Percentiles rank a stretch among this genome's conserved stretches.
Evolutionary conservation across 2,329 filamentous ascomycete genomes (phyloP).

Genomic region (Alternaria sp.): DNA sequence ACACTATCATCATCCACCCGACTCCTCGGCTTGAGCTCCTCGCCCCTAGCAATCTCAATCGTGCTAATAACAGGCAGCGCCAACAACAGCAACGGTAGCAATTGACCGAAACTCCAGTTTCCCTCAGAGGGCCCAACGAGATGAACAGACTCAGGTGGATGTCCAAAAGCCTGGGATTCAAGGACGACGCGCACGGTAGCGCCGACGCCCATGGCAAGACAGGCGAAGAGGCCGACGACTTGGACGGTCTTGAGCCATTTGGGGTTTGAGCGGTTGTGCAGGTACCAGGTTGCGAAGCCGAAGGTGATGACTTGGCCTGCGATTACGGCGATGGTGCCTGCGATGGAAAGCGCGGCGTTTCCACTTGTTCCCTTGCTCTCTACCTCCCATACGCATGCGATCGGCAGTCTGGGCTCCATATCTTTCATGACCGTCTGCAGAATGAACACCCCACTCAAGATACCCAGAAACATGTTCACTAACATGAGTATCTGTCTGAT

Average conservation of each 20-base stretch:
- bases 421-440: conserved; percentile 61
- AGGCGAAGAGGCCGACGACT: conserved; percentile 59
- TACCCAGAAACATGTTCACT: conserved; percentile 66
- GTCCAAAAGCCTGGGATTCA: conserved; percentile 66
- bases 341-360: conserved; percentile 58
- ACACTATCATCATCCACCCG: conserved; percentile 49
- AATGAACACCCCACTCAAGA: conserved; percentile 63
- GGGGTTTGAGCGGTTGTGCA: conserved; percentile 61
- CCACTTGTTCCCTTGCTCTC: conserved; percentile 45
- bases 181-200: conserved; percentile 64
- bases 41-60: conserved; percentile 64
- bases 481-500: conserved; percentile 71
- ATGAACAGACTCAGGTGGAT: conserved; percentile 52
- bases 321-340: conserved; percentile 68
- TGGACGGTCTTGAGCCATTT: conserved; percentile 63
- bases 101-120: conserved; percentile 68
- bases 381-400: conserved; percentile 66
- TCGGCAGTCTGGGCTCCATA: conserved; percentile 62
- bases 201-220: conserved; percentile 62
- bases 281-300: conserved; percentile 66
- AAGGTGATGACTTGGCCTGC: conserved; percentile 66
- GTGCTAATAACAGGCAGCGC: conserved; percentile 65
- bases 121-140: conserved; percentile 62
- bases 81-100: conserved; percentile 65
- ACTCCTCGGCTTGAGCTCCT: conserved; percentile 53